Base-by-base conservation (phyloP, 495 filamentous ascomycete genomes). In the Entonaema liquescens region DNA sequence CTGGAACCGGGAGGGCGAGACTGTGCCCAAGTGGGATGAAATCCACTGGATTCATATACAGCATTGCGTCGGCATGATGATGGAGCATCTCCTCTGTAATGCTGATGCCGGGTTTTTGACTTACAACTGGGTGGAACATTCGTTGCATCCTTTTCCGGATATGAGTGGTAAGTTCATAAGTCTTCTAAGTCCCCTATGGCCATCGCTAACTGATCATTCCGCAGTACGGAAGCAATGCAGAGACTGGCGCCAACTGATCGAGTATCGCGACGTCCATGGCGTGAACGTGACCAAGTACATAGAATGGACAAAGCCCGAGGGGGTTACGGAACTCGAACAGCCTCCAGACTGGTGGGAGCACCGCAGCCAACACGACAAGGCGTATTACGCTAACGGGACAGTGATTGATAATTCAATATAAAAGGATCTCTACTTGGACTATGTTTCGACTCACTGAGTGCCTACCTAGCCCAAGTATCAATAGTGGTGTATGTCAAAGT, bases 61-160 rank as follows among this genome's bases (percentile, higher is more conserved):
- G 15, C 68, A 71, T 58, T 71, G 68, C 36, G 33, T 61, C n/a
- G 68, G 63, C 29, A 71, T 71, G 59, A 38, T 67, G 62, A 67
- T 71, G 62, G 62, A 71, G 50, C 62, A 62, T 55, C 29, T 61
- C 35, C 52, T 66, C 50, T 71, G 68, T 38, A 71, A 62, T 62
- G 62, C 63, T 5, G 63, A 71, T 21, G 59, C 59, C 2, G 66
- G 53, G 11, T 62, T 71, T 56, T 2, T 71, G 33, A 71, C 68
- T 23, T 62, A 59, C 40, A 62, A 67, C 38, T 71, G 68, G 68
- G 35, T 66, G 28, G 68, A 67, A 17, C 57, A 71, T 19, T 56
- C 58, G 47, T 55, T 25, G 5, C 26, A 56, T 19, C 68, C 63
- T 5, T 61, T 59, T 21, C 68, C 68, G 3, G 68, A 71, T 12